Evolutionary conservation across 768 basidiomycete genomes (phyloP), one percentile per base, ranked within the genome.

Genomic region (Chiua virens): DNA sequence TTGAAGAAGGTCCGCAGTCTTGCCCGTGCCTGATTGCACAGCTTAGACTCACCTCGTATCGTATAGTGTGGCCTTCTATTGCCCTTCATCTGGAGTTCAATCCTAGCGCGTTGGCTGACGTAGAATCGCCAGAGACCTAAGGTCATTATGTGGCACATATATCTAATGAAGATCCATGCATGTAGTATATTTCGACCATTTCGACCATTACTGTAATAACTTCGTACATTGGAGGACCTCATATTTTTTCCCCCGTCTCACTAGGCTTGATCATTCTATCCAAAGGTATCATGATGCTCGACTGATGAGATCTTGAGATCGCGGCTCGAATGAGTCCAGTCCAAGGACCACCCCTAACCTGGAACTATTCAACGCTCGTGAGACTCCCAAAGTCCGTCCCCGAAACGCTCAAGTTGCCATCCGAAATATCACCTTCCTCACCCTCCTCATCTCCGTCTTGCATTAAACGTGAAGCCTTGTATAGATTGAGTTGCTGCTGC

Each of bases 1-100:
- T 92, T 62, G 92, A 92, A 70, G 89, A 92, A 78, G 86, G 87
- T 86, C 15, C 10, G 72, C 64, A 15, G 9, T 32, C 27, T 54
- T 30, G 27, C 20, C 48, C 35, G n/a, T n/a, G n/a, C n/a, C n/a
- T n/a, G 14, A 2, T 9, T 25, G 37, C 37, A 30, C 23, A 32
- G 34, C 15, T 17, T 17, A 35, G n/a, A 8, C 42, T 54, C 47
- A 73, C n/a, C 4, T 10, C 3, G 28, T 2, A 39, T 49, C 44
- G 36, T 40, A 40, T 37, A 83, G 85, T 87, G 14, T 87, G 86
- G 86, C 85, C 85, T 3, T 67, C 79, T 25, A 87, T 87, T 53
- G 77, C 81, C 1, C 75, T 79, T 45, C 79, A 79, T 52, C 69
- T 87, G 22, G 83, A 86, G 54, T 86, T 84, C 59, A 79, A 77